Evolutionary conservation across 148 eudicot species (phyloP), one percentile per base, ranked within the genome.

Genomic region (Gaultheria prostrata): DNA sequence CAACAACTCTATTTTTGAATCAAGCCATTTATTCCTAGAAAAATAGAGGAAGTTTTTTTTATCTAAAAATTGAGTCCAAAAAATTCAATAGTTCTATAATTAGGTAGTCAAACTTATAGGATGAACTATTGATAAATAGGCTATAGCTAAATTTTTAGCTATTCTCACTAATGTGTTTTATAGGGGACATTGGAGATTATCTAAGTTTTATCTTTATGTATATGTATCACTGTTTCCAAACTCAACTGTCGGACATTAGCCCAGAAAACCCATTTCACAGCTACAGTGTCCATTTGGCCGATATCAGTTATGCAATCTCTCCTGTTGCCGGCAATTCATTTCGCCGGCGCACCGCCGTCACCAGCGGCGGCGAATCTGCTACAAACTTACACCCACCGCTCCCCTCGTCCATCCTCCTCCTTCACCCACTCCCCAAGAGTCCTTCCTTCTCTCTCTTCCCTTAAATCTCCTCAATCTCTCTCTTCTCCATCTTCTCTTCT

Each of bases 281-380:
- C 79, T 75, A 26, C 3, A 5, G 35, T 14, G 17, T 28, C 67
- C 35, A 26, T 30, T n/a, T n/a, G 13, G 75, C 48, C 75, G 13
- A 6, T 21, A 15, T 71, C 6, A 11, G 54, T 28, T 78, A 95
- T 95, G 98, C 98, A 92, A 86, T 89, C 92, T 83, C 86, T 93
- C 74, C 92, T 95, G 45, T 82, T 88, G 77, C 98, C 97, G 92
- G 93, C 91, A 69, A 67, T 86, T 75, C 92, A 95, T 82, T 82
- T 91, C 92, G 90, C 89, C 86, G 74, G 78, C 83, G 87, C 82
- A 20, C 85, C 86, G 32, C 54, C 91, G 76, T 65, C 90, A 67
- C 33, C 80, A 1, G 14, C 26, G 32, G 50, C 81, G 67, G 54
- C 80, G 20, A 85, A 78, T 28, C 81, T 50, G 20, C 46, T 59